Base-by-base conservation (phyloP, 2,329 filamentous ascomycete species). In the Neofusicoccum sp. region DNA sequence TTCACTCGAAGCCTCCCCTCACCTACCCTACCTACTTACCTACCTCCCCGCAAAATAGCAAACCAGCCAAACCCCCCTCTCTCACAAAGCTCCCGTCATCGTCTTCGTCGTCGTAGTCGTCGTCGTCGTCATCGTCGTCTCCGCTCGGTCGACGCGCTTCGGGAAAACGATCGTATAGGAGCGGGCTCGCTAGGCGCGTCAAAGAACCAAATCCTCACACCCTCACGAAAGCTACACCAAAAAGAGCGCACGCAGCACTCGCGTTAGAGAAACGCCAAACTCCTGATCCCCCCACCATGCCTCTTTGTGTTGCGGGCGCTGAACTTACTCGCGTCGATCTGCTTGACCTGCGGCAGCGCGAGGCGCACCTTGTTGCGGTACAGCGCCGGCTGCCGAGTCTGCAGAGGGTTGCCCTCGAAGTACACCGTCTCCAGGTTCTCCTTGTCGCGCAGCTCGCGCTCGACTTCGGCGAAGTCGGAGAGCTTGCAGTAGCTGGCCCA, bases 361-460 rank as follows among this genome's bases (percentile, higher is more conserved):
- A 99, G 79, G 64, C 89, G 85, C 47, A 99, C 87, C 79, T 99
- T 99, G 79, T 97, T 98, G 71, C 95, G 84, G 78, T 99, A 99
- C 65, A 97, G 78, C 1, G 91, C 91, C n/a, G 91, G 90, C 4
- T 85, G 87, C 61, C 84, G 85, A 65, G 87, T 82, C 79, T 99
- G 95, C 69, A 99, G 77, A 31, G 93, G 94, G 71, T 96, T 97
- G 1, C 93, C 93, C 74, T 99, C 95, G 68, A 99, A 96, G 75
- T 99, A 99, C 9, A 99, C 94, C 1, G 95, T 97, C 65, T 89
- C 87, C 69, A 98, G 78, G 41, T 88, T 80, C 73, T 90, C 81
- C 80, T 97, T 97, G 72, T 95, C 90, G 59, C 79, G 84, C 67
- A 99, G 78, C 69, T 91, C 85, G 62, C 84, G 85, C 78, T 97